Conservation (phyloP, 2,329 filamentous ascomycete species). For the Camptophora hylomeconis region DNA sequence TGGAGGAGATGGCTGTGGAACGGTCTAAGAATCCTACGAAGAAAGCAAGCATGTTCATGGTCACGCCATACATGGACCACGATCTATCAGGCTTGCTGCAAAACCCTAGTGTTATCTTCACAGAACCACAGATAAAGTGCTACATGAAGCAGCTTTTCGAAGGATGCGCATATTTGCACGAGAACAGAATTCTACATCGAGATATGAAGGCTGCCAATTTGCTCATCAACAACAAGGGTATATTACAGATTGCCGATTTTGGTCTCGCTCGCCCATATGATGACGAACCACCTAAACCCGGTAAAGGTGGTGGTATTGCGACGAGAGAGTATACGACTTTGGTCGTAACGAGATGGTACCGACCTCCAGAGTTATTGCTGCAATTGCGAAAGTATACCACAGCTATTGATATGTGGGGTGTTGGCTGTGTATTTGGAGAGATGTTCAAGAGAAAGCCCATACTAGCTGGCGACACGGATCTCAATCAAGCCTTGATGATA, state of each 20-base stretch:
- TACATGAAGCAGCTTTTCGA: conserved; percentile 90
- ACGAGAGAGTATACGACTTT: conserved; percentile 87
- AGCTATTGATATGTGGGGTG: conserved; percentile 96
- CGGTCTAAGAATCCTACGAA: conserved; percentile 59
- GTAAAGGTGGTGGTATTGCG: conserved; percentile 70
- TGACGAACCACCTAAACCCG: conserved; percentile 62
- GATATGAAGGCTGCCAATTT: conserved; percentile 99
- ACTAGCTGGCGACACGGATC: conserved; percentile 74
- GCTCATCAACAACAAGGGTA: conserved; percentile 84
- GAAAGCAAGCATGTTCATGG: conserved; percentile 92
- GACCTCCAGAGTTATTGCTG: conserved; percentile 82
- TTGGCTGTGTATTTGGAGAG: conserved; percentile 96
- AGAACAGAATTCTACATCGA: conserved; percentile 77
- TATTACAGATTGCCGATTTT: conserved; percentile 95
- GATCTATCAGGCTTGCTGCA: conserved; percentile 94
- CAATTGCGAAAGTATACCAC: conserved; percentile 87
- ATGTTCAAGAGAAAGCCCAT: conserved; percentile 95
- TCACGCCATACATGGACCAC: conserved; percentile 97
- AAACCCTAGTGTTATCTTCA: conserved; percentile 80
- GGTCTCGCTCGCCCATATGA: conserved; percentile 89
- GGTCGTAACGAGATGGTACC: conserved; percentile 94
- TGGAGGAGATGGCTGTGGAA: conserved; percentile 96
- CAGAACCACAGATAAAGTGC: conserved; percentile 88
- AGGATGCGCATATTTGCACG: conserved; percentile 80
- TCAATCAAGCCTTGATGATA: conserved; percentile 82